Percentiles rank a stretch among this genome's conserved stretches.
Conservation (phyloP, 2,329 filamentous ascomycete genomes). For the Fusarium verrucosum region DNA sequence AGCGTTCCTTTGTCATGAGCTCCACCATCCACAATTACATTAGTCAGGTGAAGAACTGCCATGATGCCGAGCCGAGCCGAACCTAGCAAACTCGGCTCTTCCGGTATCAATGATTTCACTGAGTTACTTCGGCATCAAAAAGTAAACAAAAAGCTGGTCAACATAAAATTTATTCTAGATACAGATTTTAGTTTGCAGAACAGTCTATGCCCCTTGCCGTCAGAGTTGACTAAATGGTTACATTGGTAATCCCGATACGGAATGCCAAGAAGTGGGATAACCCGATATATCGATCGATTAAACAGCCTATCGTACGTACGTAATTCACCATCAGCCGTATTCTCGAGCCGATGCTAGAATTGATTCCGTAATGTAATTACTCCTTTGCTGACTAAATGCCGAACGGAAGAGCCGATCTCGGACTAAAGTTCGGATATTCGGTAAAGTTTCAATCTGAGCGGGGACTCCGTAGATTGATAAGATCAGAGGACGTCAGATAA, state of each 20-base stretch:
- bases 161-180: no score
- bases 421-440: conserved; percentile 21
- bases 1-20: not conserved
- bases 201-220: no score
- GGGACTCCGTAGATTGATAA: conserved; percentile 25
- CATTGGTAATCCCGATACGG: not conserved
- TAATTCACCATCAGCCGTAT: not conserved
- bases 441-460: conserved; percentile 20
- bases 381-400: conserved; percentile 5
- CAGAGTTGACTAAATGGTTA: no score
- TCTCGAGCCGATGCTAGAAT: not conserved
- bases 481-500: conserved; percentile 14
- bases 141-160: not conserved
- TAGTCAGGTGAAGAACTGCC: no score
- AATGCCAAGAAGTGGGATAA: not conserved
- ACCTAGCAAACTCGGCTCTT: not conserved
- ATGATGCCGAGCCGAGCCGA: not conserved
- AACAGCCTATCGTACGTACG: not conserved
- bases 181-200: no score
- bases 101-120: not conserved
- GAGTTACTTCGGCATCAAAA: not conserved
- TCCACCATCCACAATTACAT: not conserved
- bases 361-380: no score
- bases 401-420: conserved; percentile 16
- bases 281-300: no score